These are phyloP conservation scores for Halenospora varia DNA, from an alignment of 495 filamentous ascomycete species.

Conservation along the genomic window DNA sequence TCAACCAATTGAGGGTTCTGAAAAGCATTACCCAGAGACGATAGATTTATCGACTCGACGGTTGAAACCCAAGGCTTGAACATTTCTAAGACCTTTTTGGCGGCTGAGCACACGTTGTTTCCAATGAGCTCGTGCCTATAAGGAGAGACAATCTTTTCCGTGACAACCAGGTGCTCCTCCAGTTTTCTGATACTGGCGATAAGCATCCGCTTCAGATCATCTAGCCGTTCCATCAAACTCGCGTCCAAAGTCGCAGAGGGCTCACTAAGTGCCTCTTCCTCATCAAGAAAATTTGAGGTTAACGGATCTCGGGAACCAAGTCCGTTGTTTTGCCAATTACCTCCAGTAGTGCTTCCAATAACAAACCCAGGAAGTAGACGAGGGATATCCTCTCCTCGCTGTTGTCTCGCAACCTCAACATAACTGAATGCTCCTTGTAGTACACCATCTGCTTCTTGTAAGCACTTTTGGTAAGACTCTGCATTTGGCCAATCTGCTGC, in stretches of 20 bases:
- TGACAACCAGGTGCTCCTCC: slow-evolving; percentile 73
- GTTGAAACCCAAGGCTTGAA: slow-evolving; percentile 84
- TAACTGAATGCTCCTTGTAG: slow-evolving; percentile 90
- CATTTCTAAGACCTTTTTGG: slow-evolving; percentile 73
- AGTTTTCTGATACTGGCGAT: slow-evolving; percentile 77
- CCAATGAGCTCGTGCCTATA: slow-evolving; percentile 67
- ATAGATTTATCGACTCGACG: slow-evolving; percentile 84
- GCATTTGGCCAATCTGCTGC: slow-evolving; percentile 85
- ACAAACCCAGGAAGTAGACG: slow-evolving; percentile 92
- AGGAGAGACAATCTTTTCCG: slow-evolving; percentile 71
- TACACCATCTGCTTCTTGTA: slow-evolving; percentile 94
- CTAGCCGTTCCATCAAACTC: slow-evolving; percentile 73
- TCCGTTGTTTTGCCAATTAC: slow-evolving; percentile 92
- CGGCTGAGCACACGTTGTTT: slow-evolving; percentile 69
- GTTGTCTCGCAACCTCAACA: slow-evolving; percentile 89
- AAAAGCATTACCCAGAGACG: slow-evolving; percentile 64
- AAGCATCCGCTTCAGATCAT: slow-evolving; percentile 77
- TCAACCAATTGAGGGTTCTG: slow-evolving; percentile 84
- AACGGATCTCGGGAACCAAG: slow-evolving; percentile 62
- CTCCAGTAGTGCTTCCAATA: slow-evolving; percentile 71
- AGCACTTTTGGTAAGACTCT: slow-evolving; percentile 88
- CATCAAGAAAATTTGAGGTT: slow-evolving; percentile 76
- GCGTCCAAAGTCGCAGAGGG: slow-evolving; percentile 69
- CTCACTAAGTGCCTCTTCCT: slow-evolving; percentile 73
- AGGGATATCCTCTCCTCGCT: slow-evolving; percentile 82